Evolutionary conservation across 768 basidiomycete genomes (phyloP), one percentile per base, ranked within the genome.

Genomic region (Hysterangium stoloniferum): DNA sequence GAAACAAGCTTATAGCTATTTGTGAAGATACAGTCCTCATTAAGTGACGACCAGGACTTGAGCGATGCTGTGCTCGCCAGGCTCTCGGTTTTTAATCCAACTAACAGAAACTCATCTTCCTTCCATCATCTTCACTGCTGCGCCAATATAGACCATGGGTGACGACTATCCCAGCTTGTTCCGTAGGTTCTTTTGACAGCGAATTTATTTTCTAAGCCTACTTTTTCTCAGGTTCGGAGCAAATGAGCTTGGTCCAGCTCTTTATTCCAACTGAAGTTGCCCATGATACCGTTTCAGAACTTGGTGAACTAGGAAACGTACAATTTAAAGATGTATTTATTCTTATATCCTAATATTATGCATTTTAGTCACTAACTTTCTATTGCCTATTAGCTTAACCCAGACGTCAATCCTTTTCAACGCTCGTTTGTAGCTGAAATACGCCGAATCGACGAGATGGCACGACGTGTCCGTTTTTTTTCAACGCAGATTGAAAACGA

Each of bases 361-460:
- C 50, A 35, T 45, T 53, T 25, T 28, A 17, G 49, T 28, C 33
- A 48, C 29, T 52, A 8, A 22, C 27, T 35, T 32, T 22, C 22
- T 22, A 32, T 2, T 34, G n/a, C n/a, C n/a, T 15, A 6, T 4
- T 63, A 98, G 94, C 71, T 98, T 58, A 98, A 98, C 67, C 90
- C 94, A 11, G 80, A 79, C 54, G 82, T 97, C 59, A 97, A 95
- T 67, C 88, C 95, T 15, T 99, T 98, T 72, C 95, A 99, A 74
- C 89, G 96, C 56, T 93, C 94, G 4, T 99, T 95, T 66, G 90
- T 96, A 54, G 90, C 87, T 31, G 94, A 96, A 65, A 91, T 99
- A 57, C 83, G 96, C 32, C 83, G 88, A 56, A 78, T 95, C 53
- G 95, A 96, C 65, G 95, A 99, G 63, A 94, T 95, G 85, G 85